Base-by-base conservation (phyloP, 1,284 basidiomycete species). In the Heimioporus retisporus region DNA sequence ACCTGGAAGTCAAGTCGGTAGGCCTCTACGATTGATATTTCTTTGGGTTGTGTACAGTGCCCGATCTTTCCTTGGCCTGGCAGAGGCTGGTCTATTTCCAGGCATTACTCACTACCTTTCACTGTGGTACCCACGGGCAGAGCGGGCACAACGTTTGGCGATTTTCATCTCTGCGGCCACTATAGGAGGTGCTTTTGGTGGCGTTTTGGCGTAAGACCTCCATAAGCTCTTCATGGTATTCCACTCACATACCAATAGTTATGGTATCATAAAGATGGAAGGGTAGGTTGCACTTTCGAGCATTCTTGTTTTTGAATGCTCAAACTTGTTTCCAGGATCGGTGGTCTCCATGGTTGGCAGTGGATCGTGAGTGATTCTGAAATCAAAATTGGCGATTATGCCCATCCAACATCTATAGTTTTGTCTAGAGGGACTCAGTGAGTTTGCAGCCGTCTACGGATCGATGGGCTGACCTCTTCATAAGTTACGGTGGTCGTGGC, bases 401-500 rank as follows among this genome's bases (percentile, higher is more conserved):
- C 43, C 65, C 4, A 58, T 48, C 44, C 18, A 42, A 15, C 16
- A 13, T 18, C 50, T 61, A 13, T n/a, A 57, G 77, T 78, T 78
- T 63, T 71, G 74, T 44, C 57, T 79, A 13, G 77, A 78, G 63
- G 77, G 77, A 46, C 48, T 73, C 56, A 62, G 71, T 72, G 23
- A 55, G 61, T 46, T 18, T 31, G 40, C 18, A 8, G 19, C 15
- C 42, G 7, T 40, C n/a, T 31, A 6, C 15, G 23, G n/a, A n/a
- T 28, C 21, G 40, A 28, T 46, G 16, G 28, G 50, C 62, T 21
- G 65, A 53, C n/a, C 19, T 43, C 4, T 59, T 21, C 8, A 8
- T 28, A 21, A 72, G 78, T 79, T 31, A 77, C 80, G 18, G 81
- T 85, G 19, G 71, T 83, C 28, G 58, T 83, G 8, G 75, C 82